Base-by-base conservation (phyloP, 345 rosid species). In the Bretschneidera sinensis region DNA sequence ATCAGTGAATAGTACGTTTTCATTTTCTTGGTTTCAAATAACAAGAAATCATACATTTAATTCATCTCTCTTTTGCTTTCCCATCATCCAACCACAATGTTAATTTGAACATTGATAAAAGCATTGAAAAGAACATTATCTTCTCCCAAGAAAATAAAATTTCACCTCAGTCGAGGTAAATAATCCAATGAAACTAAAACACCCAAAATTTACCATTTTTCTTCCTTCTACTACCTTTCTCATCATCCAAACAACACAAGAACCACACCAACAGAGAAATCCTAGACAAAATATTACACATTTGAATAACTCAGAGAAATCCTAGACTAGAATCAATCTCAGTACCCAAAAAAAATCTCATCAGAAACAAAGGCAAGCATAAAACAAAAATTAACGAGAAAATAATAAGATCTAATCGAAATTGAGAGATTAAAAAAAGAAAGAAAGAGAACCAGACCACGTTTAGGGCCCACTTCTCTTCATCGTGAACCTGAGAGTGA, bases 381-480 rank as follows among this genome's bases (percentile, higher is more conserved):
- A 63, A 9, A 1, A 21, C 4, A 51, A 0, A 39, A 18, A 25
- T 13, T 17, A 48, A 33, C 24, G 55, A 52, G 24, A 19, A 22
- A 0, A 24, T 3, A 4, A 43, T 25, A 68, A 21, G 47, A 7
- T 43, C 33, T 39, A 39, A 39, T 1, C 15, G 45, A 39, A 15
- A 59, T 20, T 28, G 18, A 39, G 51, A 33, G 21, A 34, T 39
- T 39, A 51, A 21, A 21, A 16, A 17, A 0, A 58, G 20, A 43
- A 55, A 45, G 34, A 15, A 48, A 23, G 57, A 24, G 18, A 61
- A 61, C 25, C 47, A 63, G 22, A 86, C 97, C 91, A 70, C 47
- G 79, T 90, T 90, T 69, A 28, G 67, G 5, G 82, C 91, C 95
- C 91, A 85, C 33, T 82, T 83, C 68, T 82, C 87, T 48, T 87